Evolutionary conservation across 441 rosid genomes (phyloP), one percentile per base, ranked within the genome.

Genomic region (Jatropha multifida): DNA sequence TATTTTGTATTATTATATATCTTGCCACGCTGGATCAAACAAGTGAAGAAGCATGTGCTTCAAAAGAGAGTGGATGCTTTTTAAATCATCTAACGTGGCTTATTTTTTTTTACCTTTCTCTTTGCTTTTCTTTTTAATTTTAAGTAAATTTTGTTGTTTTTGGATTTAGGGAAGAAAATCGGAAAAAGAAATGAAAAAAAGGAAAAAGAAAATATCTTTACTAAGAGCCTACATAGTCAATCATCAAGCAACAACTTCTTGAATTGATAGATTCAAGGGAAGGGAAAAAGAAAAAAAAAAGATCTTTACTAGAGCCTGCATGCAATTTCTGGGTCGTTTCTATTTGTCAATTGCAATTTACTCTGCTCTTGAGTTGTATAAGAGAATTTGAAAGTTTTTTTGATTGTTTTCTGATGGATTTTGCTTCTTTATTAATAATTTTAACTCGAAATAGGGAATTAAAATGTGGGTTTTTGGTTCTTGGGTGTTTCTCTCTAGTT

Each of bases 391-490:
- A 76, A 27, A 52, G 48, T 55, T 20, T 78, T 73, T 41, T 27
- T 63, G 78, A 60, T 42, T 73, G 56, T 64, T 0, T 75, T 48
- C 41, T 77, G 77, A 86, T 86, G 89, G 90, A 73, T 67, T 58
- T 77, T 63, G 81, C 81, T 67, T 83, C 92, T 2, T 83, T 74
- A 46, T 58, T 88, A 32, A 87, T 82, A 80, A 49, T 82, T 72
- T 64, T 85, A 64, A 61, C 74, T 77, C 59, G 55, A 17, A 73
- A 71, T 12, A 71, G 72, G 73, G 86, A 83, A 4, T 82, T 87
- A 38, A 86, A 82, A 62, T 74, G 75, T 79, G 90, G 80, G 54
- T 84, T 65, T 65, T 73, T 83, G 44, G 82, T 84, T 70, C 75
- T 87, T 63, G 77, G 85, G 41, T 91, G 80, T 68, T 86, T 76